These are phyloP conservation scores for Pichia occidentalis DNA, from an alignment of 805 yeast genomes.

Conservation along the genomic window DNA sequence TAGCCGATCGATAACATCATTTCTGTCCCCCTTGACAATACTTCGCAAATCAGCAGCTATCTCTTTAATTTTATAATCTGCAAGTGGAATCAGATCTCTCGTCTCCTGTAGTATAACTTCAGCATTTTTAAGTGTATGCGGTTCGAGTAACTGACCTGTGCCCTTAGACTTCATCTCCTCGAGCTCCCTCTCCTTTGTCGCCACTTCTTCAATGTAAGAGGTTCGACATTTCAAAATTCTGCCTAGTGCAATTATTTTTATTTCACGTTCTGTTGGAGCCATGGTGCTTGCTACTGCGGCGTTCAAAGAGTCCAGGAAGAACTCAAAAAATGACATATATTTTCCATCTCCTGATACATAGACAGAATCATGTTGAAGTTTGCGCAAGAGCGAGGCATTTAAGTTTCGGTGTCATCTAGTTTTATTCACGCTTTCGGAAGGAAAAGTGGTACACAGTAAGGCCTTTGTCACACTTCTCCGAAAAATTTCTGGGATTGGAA, in stretches of 20 bases:
- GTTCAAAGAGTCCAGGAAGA: too few relatives aligned
- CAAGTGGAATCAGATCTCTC: conserved; percentile 12
- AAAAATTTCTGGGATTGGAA: neutral
- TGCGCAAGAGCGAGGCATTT: too few relatives aligned
- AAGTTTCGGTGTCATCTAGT: too few relatives aligned
- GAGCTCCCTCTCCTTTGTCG: conserved; percentile 15
- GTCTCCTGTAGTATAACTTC: conserved; percentile 20
- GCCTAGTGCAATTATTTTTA: conserved; percentile 62
- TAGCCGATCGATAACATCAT: neutral
- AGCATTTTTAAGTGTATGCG: conserved; percentile 18
- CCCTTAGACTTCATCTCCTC: conserved; percentile 15
- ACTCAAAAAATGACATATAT: too few relatives aligned
- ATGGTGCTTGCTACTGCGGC: too few relatives aligned
- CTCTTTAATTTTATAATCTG: conserved; percentile 15
- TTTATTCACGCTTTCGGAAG: too few relatives aligned
- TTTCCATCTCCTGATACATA: too few relatives aligned
- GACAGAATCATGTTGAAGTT: too few relatives aligned
- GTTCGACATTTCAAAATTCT: conserved; percentile 63
- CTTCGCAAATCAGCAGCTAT: conserved; percentile 3
- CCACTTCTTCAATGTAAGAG: conserved; percentile 52
- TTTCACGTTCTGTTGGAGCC: conserved; percentile 67
- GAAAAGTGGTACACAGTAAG: too few relatives aligned
- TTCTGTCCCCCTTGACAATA: neutral
- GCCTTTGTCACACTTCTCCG: too few relatives aligned
- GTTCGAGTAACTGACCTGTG: conserved; percentile 10